Evolutionary conservation across 345 rosid species (phyloP).

Genomic region (Eucalyptus sp.): DNA sequence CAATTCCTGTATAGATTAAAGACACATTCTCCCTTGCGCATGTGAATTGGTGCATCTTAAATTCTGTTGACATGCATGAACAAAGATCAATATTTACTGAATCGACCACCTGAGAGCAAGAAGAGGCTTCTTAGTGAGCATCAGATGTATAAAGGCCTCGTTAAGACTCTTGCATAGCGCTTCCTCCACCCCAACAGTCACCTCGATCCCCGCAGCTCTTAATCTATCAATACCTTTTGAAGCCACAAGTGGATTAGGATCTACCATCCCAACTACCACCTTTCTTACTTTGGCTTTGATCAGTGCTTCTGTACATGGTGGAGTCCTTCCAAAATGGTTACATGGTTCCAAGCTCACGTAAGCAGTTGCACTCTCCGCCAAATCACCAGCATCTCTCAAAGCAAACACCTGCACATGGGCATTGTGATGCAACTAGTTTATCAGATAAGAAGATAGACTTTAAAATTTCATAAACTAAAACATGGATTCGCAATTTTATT

Average conservation of each 20-base stretch:
- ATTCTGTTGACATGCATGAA: background rate
- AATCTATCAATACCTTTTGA: slow-evolving; percentile 60
- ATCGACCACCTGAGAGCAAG: slow-evolving; percentile 43
- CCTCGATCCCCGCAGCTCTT: slow-evolving; percentile 64
- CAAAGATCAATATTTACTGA: background rate
- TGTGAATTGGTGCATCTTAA: background rate
- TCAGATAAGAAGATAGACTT: background rate
- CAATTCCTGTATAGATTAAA: background rate
- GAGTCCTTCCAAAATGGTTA: slow-evolving; percentile 84
- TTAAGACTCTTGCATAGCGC: slow-evolving; percentile 69
- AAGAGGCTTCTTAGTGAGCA: slow-evolving; percentile 59
- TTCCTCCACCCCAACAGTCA: slow-evolving; percentile 66
- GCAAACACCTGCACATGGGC: slow-evolving; percentile 60
- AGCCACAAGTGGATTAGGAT: slow-evolving; percentile 85
- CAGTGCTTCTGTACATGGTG: slow-evolving; percentile 86
- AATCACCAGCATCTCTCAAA: slow-evolving; percentile 66
- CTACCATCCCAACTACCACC: slow-evolving; percentile 89
- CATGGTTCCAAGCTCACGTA: slow-evolving; percentile 95
- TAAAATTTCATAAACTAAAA: background rate
- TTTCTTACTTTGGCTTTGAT: slow-evolving; percentile 79
- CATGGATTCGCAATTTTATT: background rate
- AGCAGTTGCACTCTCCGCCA: slow-evolving; percentile 78
- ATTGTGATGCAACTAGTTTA: background rate
- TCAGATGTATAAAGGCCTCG: slow-evolving; percentile 63
- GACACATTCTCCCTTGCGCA: background rate